Conservation (phyloP, 2,329 filamentous ascomycete genomes). For the Colletotrichum incanum region DNA sequence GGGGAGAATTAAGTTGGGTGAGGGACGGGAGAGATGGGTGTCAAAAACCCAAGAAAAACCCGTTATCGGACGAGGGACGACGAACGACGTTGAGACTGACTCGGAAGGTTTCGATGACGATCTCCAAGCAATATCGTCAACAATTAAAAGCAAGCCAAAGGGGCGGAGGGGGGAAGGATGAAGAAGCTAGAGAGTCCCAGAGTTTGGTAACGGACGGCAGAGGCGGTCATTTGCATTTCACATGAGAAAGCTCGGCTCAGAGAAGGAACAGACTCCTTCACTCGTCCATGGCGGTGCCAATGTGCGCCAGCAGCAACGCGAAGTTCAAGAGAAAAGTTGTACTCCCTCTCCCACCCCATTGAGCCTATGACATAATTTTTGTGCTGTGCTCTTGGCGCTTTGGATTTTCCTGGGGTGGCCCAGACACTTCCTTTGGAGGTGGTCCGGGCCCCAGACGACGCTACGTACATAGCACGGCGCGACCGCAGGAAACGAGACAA, state of each 20-base stretch:
- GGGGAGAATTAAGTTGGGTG: conserved; percentile 19
- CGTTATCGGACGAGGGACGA: conserved; percentile 30
- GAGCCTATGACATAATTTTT: conserved; percentile 42
- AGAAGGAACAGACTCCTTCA: neutral
- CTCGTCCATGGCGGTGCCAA: conserved; percentile 4
- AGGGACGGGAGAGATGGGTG: conserved; percentile 17
- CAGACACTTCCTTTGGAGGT: conserved; percentile 8
- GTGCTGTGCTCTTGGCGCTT: conserved; percentile 5
- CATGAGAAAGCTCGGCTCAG: conserved; percentile 10
- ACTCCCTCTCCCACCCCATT: conserved; percentile 2
- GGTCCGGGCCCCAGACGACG: conserved; percentile 22
- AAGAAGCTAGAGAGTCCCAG: neutral
- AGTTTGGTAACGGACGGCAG: conserved; percentile 6
- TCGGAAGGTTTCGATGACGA: conserved; percentile 26
- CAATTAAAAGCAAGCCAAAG: neutral
- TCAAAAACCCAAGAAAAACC: conserved; percentile 21
- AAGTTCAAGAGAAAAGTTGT: neutral
- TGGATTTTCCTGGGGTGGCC: neutral
- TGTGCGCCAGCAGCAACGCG: conserved; percentile 3
- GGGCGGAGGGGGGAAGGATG: neutral
- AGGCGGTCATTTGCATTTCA: conserved; percentile 15
- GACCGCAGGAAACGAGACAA: conserved; percentile 20
- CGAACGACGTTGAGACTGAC: conserved; percentile 6
- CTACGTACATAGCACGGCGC: conserved; percentile 12
- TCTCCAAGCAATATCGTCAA: conserved; percentile 19